Evolutionary conservation across 2,329 filamentous ascomycete species (phyloP).

Genomic region (Ophiostoma tasmaniense): DNA sequence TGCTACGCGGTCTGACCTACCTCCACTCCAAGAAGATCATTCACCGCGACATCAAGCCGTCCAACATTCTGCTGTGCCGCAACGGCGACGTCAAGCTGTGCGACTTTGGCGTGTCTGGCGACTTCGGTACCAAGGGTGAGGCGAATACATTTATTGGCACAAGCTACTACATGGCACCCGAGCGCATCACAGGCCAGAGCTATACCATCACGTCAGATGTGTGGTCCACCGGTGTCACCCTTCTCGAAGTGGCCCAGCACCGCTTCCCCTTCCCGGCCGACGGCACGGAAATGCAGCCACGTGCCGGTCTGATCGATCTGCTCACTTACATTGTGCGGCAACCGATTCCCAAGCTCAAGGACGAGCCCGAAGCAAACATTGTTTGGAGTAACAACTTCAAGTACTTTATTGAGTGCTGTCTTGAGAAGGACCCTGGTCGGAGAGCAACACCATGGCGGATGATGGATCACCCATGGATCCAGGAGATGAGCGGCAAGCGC

Average conservation of each 20-base stretch:
- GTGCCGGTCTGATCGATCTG: conserved; percentile 86
- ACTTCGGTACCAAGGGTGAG: conserved; percentile 97
- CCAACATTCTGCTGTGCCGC: conserved; percentile 88
- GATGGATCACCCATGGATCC: conserved; percentile 98
- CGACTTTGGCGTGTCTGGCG: conserved; percentile 95
- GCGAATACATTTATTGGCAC: conserved; percentile 99
- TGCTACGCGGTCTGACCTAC: conserved; percentile 88
- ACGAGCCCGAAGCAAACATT: conserved; percentile 82
- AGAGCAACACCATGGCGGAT: conserved; percentile 96
- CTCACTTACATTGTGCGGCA: conserved; percentile 96
- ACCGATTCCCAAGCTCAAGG: conserved; percentile 88
- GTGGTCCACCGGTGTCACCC: conserved; percentile 92
- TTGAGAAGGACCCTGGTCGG: conserved; percentile 84
- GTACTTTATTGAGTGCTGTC: conserved; percentile 97
- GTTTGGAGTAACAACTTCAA: conserved; percentile 97
- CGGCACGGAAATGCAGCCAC: conserved; percentile 88
- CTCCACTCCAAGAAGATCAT: conserved; percentile 95
- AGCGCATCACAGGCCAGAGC: conserved; percentile 92
- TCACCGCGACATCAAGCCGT: conserved; percentile 97
- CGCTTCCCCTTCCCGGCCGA: conserved; percentile 97
- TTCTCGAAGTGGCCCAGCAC: conserved; percentile 98
- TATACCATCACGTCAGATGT: conserved; percentile 99
- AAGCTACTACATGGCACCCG: conserved; percentile 98
- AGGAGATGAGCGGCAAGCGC: conserved; percentile 89
- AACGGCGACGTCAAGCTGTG: conserved; percentile 94